These are phyloP conservation scores for Drosera spatulata DNA, from an alignment of 179 eudicot species.

Conservation along the genomic window DNA sequence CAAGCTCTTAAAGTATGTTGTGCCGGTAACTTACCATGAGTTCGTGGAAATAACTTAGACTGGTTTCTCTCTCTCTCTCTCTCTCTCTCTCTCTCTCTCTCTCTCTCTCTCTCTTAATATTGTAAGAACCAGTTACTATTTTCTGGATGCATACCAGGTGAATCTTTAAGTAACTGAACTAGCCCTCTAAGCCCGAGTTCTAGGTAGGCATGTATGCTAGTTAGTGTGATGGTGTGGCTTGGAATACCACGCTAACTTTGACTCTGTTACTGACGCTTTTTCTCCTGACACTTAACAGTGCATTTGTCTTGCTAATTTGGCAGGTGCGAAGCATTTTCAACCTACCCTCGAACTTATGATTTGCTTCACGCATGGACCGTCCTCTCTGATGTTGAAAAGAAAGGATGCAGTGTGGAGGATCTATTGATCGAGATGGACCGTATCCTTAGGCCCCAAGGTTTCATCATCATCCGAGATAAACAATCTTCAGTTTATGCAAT, in stretches of 20 bases:
- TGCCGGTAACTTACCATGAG: too few relatives aligned
- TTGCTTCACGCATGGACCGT: conserved; percentile 30
- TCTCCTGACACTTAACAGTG: not conserved
- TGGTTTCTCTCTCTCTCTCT: too few relatives aligned
- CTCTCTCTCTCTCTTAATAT: too few relatives aligned
- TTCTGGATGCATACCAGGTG: too few relatives aligned
- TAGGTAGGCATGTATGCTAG: too few relatives aligned
- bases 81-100: too few relatives aligned
- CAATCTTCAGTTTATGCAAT: conserved; percentile 17
- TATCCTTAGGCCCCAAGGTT: conserved; percentile 32
- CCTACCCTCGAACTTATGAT: conserved; percentile 36
- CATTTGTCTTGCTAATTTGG: not conserved
- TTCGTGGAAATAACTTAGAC: too few relatives aligned
- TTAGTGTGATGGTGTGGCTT: not conserved
- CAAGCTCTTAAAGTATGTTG: too few relatives aligned
- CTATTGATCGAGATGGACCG: conserved; percentile 36
- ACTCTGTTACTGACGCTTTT: not conserved
- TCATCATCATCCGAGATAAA: conserved; percentile 30
- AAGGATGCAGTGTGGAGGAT: conserved; percentile 33
- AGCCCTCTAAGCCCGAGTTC: too few relatives aligned
- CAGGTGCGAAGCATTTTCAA: conserved; percentile 41
- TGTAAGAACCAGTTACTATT: too few relatives aligned
- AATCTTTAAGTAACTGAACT: too few relatives aligned
- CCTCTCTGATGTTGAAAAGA: conserved; percentile 23
- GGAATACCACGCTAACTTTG: not conserved